These are phyloP conservation scores for Elongisporangium undulatum DNA, from an alignment of 352 stramenopile genomes.

Conservation along the genomic window DNA sequence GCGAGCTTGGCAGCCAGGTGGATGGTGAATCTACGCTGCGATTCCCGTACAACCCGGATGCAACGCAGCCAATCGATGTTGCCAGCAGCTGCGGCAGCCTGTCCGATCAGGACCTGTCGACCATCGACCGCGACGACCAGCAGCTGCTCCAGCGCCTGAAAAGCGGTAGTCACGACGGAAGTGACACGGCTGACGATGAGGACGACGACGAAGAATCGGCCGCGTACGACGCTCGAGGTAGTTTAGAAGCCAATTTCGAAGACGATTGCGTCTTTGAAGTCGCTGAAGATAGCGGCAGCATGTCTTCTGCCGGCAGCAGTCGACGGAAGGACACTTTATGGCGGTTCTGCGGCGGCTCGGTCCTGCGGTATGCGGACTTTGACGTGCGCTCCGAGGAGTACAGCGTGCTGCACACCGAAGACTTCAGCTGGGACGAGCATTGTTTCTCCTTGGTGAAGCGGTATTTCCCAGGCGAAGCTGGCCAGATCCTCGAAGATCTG, in stretches of 20 bases:
- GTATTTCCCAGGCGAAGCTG: slow-evolving; percentile 78
- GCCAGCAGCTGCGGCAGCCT: slow-evolving; percentile 43
- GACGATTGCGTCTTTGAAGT: slow-evolving; percentile 45
- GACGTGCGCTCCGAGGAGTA: slow-evolving; percentile 80
- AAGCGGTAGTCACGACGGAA: slow-evolving; percentile 54
- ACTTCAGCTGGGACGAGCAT: slow-evolving; percentile 89
- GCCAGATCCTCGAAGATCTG: slow-evolving; percentile 80
- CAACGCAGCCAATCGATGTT: slow-evolving; percentile 13
- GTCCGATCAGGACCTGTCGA: slow-evolving; percentile 54
- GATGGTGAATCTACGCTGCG: slow-evolving; percentile 19
- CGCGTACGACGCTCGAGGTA: slow-evolving; percentile 8
- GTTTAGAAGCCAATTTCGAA: slow-evolving; percentile 9
- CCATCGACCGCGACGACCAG: slow-evolving; percentile 70
- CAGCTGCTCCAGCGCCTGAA: slow-evolving; percentile 66
- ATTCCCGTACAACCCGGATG: slow-evolving; percentile 16
- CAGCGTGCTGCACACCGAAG: slow-evolving; percentile 80
- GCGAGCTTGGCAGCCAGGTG: slow-evolving; percentile 49
- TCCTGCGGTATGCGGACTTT: slow-evolving; percentile 82
- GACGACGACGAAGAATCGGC: slow-evolving; percentile 19
- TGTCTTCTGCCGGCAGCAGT: slow-evolving; percentile 18
- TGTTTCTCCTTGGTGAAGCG: slow-evolving; percentile 83
- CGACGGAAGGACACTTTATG: slow-evolving; percentile 67
- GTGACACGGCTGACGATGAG: slow-evolving; percentile 54
- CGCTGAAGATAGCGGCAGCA: slow-evolving; percentile 25
- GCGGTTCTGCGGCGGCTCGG: slow-evolving; percentile 76